These are phyloP conservation scores for Mycena sp. DNA, from an alignment of 1,284 basidiomycete genomes.

Conservation along the genomic window DNA sequence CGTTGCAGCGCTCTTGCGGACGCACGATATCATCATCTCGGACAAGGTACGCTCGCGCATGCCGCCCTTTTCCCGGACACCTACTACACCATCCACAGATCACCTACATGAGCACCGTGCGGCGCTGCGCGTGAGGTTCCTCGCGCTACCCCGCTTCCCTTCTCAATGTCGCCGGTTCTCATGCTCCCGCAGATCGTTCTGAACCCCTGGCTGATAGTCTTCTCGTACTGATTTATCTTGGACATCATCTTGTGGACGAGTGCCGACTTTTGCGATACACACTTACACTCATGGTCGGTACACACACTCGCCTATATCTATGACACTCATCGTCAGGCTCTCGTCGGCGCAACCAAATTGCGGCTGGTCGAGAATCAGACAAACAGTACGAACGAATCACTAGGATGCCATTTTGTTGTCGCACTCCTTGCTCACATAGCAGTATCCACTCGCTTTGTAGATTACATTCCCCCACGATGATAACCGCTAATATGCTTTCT, in stretches of 20 bases:
- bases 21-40: too few species aligned
- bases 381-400: conserved; percentile 6
- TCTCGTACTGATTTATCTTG: conserved; percentile 62
- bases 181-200: conserved; percentile 63
- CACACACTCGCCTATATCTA: neutral
- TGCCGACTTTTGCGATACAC: neutral
- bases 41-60: too few species aligned
- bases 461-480: neutral
- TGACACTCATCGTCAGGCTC: neutral
- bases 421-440: conserved; percentile 3
- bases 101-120: too few species aligned
- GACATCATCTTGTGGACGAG: neutral
- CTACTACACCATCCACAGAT: too few species aligned
- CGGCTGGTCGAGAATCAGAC: neutral
- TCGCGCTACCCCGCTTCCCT: too few species aligned
- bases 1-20: too few species aligned
- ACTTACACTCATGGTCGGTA: neutral
- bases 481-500: conserved; percentile 5
- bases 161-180: conserved; percentile 36
- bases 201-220: conserved; percentile 84
- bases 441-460: conserved; percentile 10
- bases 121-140: too few species aligned
- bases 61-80: too few species aligned
- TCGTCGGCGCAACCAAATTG: conserved; percentile 14
- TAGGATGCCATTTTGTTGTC: neutral